A percentile compares a stretch with the other conserved stretches of the same genome.
Conservation (phyloP, 2,329 filamentous ascomycete genomes). For the Hypoxylon sp. region DNA sequence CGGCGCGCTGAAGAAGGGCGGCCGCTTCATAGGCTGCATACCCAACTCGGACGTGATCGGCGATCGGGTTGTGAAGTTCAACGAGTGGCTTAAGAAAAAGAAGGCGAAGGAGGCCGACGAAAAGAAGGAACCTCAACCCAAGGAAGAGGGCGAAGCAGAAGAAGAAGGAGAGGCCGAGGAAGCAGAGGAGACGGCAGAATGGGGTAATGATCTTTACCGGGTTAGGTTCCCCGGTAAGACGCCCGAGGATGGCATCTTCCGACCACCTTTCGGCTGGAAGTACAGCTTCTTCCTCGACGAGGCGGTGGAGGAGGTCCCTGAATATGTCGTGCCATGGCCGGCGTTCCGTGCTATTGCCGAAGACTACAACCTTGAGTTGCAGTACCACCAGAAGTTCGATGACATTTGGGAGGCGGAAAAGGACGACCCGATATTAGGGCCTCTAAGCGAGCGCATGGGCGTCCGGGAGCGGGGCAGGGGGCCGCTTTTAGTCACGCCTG, state of each 20-base stretch:
- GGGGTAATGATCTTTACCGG: conserved; percentile 94
- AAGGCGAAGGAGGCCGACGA: conserved; percentile 52
- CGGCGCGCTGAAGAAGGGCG: conserved; percentile 90
- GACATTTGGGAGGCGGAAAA: conserved; percentile 96
- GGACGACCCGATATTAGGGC: conserved; percentile 83
- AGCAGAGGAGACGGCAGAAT: conserved; percentile 78
- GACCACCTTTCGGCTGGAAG: conserved; percentile 96
- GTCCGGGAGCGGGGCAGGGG: conserved; percentile 81
- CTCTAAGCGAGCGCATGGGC: conserved; percentile 94
- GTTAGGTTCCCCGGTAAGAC: conserved; percentile 89
- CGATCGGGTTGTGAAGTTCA: conserved; percentile 81
- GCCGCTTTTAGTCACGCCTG: conserved; percentile 79
- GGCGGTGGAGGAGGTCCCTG: conserved; percentile 94
- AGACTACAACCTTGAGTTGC: conserved; percentile 95
- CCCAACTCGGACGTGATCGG: conserved; percentile 96
- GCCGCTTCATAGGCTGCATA: conserved; percentile 93
- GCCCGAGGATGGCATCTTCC: conserved; percentile 89
- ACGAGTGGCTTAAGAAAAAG: conserved; percentile 68
- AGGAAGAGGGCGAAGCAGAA: conserved; percentile 55
- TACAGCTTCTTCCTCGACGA: conserved; percentile 98
- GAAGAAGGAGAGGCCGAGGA: conserved; percentile 70
- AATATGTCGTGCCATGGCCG: conserved; percentile 99
- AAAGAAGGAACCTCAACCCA: conserved; percentile 51
- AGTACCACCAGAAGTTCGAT: conserved; percentile 91
- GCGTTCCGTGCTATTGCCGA: conserved; percentile 95